These are phyloP conservation scores for Hordeum marinum DNA, from an alignment of 176 grass and related monocot species.

Conservation along the genomic window DNA sequence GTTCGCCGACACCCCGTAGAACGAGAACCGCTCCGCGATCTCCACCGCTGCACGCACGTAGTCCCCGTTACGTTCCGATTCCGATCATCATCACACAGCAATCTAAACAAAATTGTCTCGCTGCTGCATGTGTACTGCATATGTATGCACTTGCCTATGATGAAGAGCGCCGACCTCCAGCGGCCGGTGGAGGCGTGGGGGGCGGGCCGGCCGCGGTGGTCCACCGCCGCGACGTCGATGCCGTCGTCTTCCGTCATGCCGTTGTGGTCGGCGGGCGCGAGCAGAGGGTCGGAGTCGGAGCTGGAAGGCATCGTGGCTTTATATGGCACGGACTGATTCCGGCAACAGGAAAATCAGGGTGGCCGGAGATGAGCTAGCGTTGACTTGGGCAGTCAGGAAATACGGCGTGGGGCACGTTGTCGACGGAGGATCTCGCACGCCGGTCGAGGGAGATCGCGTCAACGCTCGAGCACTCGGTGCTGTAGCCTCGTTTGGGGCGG, in stretches of 20 bases:
- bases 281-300: conserved; percentile 21
- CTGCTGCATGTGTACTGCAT: neutral
- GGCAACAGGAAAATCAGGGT: neutral
- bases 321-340: neutral
- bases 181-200: conserved; percentile 41
- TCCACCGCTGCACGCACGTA: conserved; percentile 47
- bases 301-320: conserved; percentile 29
- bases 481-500: neutral
- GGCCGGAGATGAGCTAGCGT: neutral
- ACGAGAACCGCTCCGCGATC: conserved; percentile 46
- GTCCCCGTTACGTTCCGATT: no score
- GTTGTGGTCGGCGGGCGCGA: neutral
- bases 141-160: conserved; percentile 41
- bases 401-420: neutral
- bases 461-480: neutral
- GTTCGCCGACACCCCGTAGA: conserved; percentile 41
- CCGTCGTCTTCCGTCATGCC: neutral
- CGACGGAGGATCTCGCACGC: neutral
- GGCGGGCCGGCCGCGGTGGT: conserved; percentile 50
- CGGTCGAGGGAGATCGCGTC: neutral
- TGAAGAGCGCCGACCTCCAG: conserved; percentile 53
- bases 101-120: neutral
- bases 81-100: neutral
- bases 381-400: neutral
- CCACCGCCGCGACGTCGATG: conserved; percentile 12